phyloP scores from a whole-genome alignment of 2,329 filamentous ascomycete genomes.

The Xylariaceae sp. region DNA sequence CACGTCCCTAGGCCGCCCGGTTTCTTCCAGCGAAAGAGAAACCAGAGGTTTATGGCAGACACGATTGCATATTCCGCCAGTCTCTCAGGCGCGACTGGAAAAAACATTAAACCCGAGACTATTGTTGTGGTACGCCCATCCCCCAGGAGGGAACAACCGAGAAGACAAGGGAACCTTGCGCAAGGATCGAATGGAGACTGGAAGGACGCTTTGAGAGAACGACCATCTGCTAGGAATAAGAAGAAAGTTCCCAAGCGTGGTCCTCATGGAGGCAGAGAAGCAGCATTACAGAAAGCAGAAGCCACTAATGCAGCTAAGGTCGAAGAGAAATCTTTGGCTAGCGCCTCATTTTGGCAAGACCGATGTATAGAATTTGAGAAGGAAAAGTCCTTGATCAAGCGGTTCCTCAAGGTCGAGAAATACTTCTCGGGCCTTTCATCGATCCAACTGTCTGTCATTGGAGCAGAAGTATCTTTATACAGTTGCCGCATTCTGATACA shows the following conservation, averaged over 20 bases:
- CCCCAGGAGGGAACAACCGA: slow-evolving; percentile 12
- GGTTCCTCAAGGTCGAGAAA: slow-evolving; percentile 52
- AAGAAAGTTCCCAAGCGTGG: slow-evolving; percentile 30
- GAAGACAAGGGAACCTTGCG: slow-evolving; percentile 9
- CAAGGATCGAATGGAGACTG: slow-evolving; percentile 3
- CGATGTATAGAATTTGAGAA: slow-evolving; percentile 51
- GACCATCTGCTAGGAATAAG: slow-evolving; percentile 22
- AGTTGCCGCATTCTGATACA: slow-evolving; percentile 39
- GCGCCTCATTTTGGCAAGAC: slow-evolving; percentile 48
- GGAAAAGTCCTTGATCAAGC: slow-evolving; percentile 44
- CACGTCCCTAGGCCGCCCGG: slow-evolving; percentile 27
- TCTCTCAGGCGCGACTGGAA: slow-evolving; percentile 66
- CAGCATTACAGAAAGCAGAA: slow-evolving; percentile 39
- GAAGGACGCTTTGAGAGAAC: slow-evolving; percentile 24
- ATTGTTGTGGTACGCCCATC: slow-evolving; percentile 54
- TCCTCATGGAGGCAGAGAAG: slow-evolving; percentile 42
- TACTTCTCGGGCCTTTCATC: slow-evolving; percentile 48
- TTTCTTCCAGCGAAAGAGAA: slow-evolving; percentile 46
- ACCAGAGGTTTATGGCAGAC: slow-evolving; percentile 69
- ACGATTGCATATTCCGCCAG: slow-evolving; percentile 71
- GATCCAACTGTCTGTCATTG: slow-evolving; percentile 33
- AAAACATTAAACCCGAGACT: slow-evolving; percentile 64
- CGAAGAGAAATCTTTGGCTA: slow-evolving; percentile 31
- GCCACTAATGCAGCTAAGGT: slow-evolving; percentile 40
- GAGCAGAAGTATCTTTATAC: slow-evolving; percentile 41